Base-by-base conservation (phyloP, 164 flowering plant genomes). In the Cinnamomum micranthum region DNA sequence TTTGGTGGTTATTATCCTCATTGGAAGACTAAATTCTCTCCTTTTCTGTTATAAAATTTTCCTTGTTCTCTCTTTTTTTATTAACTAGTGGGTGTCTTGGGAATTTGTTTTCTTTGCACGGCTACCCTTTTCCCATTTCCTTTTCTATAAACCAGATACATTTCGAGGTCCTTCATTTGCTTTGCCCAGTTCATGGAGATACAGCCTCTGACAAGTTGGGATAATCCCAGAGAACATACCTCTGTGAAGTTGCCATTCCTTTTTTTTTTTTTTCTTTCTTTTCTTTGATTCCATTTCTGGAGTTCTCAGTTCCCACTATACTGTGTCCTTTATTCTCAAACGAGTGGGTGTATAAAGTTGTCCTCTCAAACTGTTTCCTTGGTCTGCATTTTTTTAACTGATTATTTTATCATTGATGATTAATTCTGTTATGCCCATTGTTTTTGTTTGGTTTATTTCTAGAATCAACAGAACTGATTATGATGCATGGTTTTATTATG, bases 401-500 rank as follows among this genome's bases (percentile, higher is more conserved):
- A 31, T 31, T 31, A 5, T 31, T 31, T 55, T 14, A 55, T 20
- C 59, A 11, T 27, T 25, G 10, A 23, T 10, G 23, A 4, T 24
- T 2, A 6, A 15, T 6, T 2, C 4, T 19, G n/a, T 1, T 9
- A 13, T 23, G 12, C 9, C 2, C 14, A 70, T 47, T 12, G 23
- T 22, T 19, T 55, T 4, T 27, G 9, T 63, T 6, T n/a, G 10
- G 68, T 59, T 15, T 55, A 6, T 55, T 55, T 20, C 60, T 55
- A 15, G n/a, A 55, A 55, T 11, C 17, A 55, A 17, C n/a, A 15
- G n/a, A 55, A 20, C 17, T 55, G 60, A 20, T 17, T 55, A 15
- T 20, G n/a, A 74, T 41, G 47, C 22, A 47, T 62, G 41, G 22
- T 70, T 65, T 55, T 64, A 47, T 69, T 31, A 58, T 68, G 22